Base-by-base conservation (phyloP, 2,329 filamentous ascomycete genomes). In the Paracorniculantispora psalliotae region DNA sequence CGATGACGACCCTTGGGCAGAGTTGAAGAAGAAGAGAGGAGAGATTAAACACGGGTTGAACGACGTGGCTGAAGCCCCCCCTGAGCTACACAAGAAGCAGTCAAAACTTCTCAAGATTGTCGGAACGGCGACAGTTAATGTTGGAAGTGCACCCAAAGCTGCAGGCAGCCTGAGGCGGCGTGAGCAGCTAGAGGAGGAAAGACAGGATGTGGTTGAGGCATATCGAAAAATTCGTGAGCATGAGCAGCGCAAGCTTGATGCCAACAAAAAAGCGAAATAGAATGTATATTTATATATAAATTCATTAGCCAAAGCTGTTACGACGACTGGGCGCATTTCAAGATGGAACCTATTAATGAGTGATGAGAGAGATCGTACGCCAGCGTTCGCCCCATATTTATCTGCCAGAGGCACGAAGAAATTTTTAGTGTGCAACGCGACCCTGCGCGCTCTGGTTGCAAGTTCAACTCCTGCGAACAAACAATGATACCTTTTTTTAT, bases 1-100 rank as follows among this genome's bases (percentile, higher is more conserved):
- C 10, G 85, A 87, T 47, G 74, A 77, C 13, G 90, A 93, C 71
- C 90, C 91, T 1, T 96, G 91, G 91, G 85, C 83, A 46, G 84
- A 84, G 62, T 72, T 96, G 64, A 87, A 88, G 69, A 80, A 81
- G 69, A 85, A 85, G 74, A 78, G 86, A 59, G 85, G 83, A 26
- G 82, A 84, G 64, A 74, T 33, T 15, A 59, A 47, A 41, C 49
- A 39, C 7, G 77, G 77, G 2, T 68, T 85, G 17, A 76, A 84
- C 61, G 82, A 84, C 62, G 78, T 92, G 28, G 91, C 84, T 3
- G 79, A 86, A 66, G 92, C 90, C 39, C 92, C 92, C 30, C 92
- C 92, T 0, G 82, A 83, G 63, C 80, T 96, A 57, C 81, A 84
- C 64, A 85, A 81, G 62, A 68, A 69, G 53, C 62, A 65, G 48